phyloP scores from a whole-genome alignment of 495 filamentous ascomycete genomes.

The Cetradonia linearis region DNA sequence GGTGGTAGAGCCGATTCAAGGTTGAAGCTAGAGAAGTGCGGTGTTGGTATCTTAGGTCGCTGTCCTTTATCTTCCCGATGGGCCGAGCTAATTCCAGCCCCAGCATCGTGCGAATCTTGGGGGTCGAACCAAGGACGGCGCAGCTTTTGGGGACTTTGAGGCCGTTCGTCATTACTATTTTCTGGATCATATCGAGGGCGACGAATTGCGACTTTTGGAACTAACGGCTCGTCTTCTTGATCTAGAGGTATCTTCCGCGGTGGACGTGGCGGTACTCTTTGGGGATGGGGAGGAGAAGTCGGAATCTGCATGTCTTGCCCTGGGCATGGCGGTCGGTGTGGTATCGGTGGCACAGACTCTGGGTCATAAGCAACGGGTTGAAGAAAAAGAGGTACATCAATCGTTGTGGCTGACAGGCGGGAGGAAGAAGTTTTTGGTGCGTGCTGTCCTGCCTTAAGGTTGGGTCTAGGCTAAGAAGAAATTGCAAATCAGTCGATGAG shows the following conservation, averaged over 20 bases:
- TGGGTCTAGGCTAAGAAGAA: constrained; percentile 13
- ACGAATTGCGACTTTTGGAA: not conserved
- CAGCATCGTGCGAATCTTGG: constrained; percentile 24
- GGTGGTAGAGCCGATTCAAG: constrained; percentile 15
- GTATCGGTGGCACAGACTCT: constrained; percentile 16
- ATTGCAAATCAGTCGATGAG: not conserved
- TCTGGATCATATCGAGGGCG: constrained; percentile 17
- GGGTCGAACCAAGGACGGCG: constrained; percentile 29
- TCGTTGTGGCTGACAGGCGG: constrained; percentile 21
- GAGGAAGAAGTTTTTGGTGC: constrained; percentile 15
- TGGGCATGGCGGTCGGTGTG: constrained; percentile 17
- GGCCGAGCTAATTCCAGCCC: not conserved
- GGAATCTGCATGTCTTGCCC: constrained; percentile 9
- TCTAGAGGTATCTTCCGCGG: constrained; percentile 35
- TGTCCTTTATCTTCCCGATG: constrained; percentile 2
- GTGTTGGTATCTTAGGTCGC: constrained; percentile 12
- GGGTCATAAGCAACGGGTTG: constrained; percentile 20
- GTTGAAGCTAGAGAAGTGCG: constrained; percentile 16
- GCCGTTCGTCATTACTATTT: constrained; percentile 10
- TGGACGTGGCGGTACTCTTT: constrained; percentile 32
- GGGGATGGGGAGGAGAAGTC: constrained; percentile 13
- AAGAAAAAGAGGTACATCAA: constrained; percentile 22
- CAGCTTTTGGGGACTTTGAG: constrained; percentile 26
- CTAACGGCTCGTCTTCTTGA: constrained; percentile 7
- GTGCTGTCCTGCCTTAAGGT: constrained; percentile 5